Evolutionary conservation across 208 protist species (phyloP).

Genomic region (Leishmania tarentolae): DNA sequence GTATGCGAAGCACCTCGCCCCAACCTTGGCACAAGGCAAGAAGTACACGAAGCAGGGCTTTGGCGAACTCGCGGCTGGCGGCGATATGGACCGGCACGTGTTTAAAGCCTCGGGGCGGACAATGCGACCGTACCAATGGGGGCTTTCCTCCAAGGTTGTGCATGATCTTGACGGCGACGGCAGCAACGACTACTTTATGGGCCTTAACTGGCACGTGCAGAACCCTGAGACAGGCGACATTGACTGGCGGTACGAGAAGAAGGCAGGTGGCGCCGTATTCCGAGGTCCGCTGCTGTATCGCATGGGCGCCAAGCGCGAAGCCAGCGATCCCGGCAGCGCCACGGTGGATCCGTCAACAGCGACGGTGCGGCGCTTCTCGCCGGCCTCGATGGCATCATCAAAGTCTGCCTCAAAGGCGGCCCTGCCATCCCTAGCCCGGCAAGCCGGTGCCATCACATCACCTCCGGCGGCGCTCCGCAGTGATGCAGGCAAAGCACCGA

Average conservation of each 20-base stretch:
- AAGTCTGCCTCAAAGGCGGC: not conserved
- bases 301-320: conserved; percentile 66
- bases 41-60: conserved; percentile 66
- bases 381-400: not conserved
- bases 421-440: conserved; percentile 9
- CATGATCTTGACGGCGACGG: conserved; percentile 82
- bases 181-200: conserved; percentile 70
- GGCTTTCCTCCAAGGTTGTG: conserved; percentile 45
- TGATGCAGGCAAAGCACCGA: not conserved
- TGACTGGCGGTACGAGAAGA: conserved; percentile 87
- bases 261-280: conserved; percentile 70
- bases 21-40: conserved; percentile 66
- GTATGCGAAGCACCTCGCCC: conserved; percentile 55
- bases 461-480: not conserved
- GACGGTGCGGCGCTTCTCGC: conserved; percentile 27
- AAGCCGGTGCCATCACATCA: not conserved
- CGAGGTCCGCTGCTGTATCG: conserved; percentile 76
- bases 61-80: conserved; percentile 72
- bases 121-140: conserved; percentile 60
- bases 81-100: conserved; percentile 71
- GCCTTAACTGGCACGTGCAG: conserved; percentile 69
- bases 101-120: conserved; percentile 45
- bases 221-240: conserved; percentile 83
- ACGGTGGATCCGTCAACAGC: conserved; percentile 59
- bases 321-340: conserved; percentile 42